Evolutionary conservation across 352 stramenopile species (phyloP).

Genomic region (Blastocystis sp.): DNA sequence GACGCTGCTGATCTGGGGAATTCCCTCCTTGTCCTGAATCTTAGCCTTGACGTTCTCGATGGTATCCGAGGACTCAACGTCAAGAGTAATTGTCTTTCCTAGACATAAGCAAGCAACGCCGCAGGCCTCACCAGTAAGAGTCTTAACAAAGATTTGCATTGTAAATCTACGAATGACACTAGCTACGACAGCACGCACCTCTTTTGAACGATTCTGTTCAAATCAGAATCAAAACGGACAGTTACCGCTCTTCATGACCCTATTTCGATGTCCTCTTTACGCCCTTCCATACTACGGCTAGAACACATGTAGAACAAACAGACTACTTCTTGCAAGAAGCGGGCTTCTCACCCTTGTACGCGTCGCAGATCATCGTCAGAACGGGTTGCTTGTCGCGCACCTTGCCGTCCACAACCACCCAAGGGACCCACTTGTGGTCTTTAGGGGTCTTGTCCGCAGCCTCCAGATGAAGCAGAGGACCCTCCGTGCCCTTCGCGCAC

Average conservation of each 20-base stretch:
- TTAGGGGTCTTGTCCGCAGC: constrained; percentile 59
- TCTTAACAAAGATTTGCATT: constrained; percentile 90
- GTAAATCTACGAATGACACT: neutral
- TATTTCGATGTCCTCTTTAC: too few relatives aligned
- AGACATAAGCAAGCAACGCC: constrained; percentile 86
- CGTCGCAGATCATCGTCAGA: constrained; percentile 59
- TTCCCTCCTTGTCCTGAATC: too few relatives aligned
- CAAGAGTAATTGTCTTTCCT: constrained; percentile 72
- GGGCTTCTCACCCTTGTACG: constrained; percentile 66
- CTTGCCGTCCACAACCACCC: constrained; percentile 55
- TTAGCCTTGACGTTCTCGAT: too few relatives aligned
- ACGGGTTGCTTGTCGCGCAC: constrained; percentile 43
- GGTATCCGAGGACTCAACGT: constrained; percentile 70
- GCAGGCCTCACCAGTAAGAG: constrained; percentile 96
- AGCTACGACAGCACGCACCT: too few relatives aligned
- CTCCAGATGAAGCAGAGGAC: constrained; percentile 12
- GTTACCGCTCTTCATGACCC: too few relatives aligned
- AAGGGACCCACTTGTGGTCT: constrained; percentile 40
- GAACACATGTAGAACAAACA: neutral
- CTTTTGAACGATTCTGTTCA: too few relatives aligned
- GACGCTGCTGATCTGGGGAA: too few relatives aligned
- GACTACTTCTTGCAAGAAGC: constrained; percentile 16
- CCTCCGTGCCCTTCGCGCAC: constrained; percentile 61
- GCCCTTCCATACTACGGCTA: too few relatives aligned
- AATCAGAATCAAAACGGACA: too few relatives aligned